phyloP scores from a whole-genome alignment of 2,329 filamentous ascomycete species.

The Fusarium sp. region DNA sequence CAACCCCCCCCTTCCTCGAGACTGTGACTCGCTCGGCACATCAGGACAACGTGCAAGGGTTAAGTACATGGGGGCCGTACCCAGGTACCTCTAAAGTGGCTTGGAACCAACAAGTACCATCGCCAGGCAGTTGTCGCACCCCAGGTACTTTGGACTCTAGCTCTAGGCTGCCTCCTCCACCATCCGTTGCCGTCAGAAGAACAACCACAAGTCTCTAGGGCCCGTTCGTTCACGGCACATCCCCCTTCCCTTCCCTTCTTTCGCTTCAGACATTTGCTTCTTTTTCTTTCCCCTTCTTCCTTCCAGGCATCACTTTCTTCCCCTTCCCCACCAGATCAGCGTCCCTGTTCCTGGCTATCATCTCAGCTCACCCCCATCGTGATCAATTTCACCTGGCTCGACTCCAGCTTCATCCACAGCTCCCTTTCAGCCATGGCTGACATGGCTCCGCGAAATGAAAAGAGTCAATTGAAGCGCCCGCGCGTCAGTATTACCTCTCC shows the following conservation, averaged over 20 bases:
- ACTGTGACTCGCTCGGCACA: slow-evolving; percentile 21
- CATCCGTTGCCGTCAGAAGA: slow-evolving; percentile 30
- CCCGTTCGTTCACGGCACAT: slow-evolving; percentile 41
- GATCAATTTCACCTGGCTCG: slow-evolving; percentile 23
- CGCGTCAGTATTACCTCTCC: slow-evolving; percentile 64
- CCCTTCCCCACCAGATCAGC: slow-evolving; percentile 18
- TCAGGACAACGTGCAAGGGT: slow-evolving; percentile 4
- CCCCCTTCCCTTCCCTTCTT: slow-evolving; percentile 19
- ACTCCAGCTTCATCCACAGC: slow-evolving; percentile 32
- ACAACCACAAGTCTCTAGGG: slow-evolving; percentile 37
- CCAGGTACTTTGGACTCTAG: slow-evolving; percentile 31
- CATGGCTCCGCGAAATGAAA: slow-evolving; percentile 71
- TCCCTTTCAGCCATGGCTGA: slow-evolving; percentile 38
- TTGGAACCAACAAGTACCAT: slow-evolving; percentile 31
- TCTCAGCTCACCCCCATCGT: slow-evolving; percentile 19
- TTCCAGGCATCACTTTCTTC: slow-evolving; percentile 38
- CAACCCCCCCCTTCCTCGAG: not conserved
- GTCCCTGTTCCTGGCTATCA: slow-evolving; percentile 5
- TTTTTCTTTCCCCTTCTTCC: slow-evolving; percentile 15
- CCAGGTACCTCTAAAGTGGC: slow-evolving; percentile 21
- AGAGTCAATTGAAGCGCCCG: slow-evolving; percentile 84
- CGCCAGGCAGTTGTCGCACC: slow-evolving; percentile 34
- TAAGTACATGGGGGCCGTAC: slow-evolving; percentile 19
- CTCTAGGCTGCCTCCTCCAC: slow-evolving; percentile 33
- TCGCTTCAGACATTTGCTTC: slow-evolving; percentile 19